These are phyloP conservation scores for Colletotrichum euphorbiae DNA, from an alignment of 2,329 filamentous ascomycete species.

Conservation along the genomic window DNA sequence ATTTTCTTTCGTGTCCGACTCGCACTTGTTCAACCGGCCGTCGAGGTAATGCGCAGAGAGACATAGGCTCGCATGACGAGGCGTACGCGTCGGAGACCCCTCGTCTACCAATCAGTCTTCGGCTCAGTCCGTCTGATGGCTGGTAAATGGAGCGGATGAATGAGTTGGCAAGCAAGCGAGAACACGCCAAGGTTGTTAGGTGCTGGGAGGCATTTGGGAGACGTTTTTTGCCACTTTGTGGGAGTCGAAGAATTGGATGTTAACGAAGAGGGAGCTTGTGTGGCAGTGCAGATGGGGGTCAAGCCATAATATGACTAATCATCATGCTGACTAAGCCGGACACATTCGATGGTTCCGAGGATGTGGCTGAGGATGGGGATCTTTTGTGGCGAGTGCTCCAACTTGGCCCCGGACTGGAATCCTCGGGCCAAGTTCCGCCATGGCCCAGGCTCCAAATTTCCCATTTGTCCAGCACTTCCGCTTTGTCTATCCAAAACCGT, in stretches of 20 bases:
- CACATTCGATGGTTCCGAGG: too few species aligned
- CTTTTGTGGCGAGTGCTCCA: background rate
- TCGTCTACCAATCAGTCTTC: slow-evolving; percentile 26
- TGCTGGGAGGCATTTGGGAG: background rate
- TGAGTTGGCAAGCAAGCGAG: background rate
- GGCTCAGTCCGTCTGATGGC: background rate
- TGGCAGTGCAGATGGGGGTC: background rate
- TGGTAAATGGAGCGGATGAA: background rate
- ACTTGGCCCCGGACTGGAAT: background rate
- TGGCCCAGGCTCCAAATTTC: too few species aligned
- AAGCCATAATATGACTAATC: slow-evolving; percentile 10
- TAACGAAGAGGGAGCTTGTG: background rate
- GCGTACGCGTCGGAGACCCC: slow-evolving; percentile 33
- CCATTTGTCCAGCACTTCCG: too few species aligned
- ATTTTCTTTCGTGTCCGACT: slow-evolving; percentile 4
- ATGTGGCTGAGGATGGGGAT: background rate
- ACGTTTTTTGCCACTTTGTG: slow-evolving; percentile 14
- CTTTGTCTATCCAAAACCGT: background rate
- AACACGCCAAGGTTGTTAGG: background rate
- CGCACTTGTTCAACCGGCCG: background rate
- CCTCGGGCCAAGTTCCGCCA: too few species aligned
- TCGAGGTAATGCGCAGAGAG: background rate
- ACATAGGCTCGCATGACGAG: slow-evolving; percentile 28
- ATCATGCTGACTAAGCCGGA: background rate
- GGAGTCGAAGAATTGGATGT: background rate